Conservation (phyloP, 2,329 filamentous ascomycete genomes). For the Ambrosiella beaveri region DNA sequence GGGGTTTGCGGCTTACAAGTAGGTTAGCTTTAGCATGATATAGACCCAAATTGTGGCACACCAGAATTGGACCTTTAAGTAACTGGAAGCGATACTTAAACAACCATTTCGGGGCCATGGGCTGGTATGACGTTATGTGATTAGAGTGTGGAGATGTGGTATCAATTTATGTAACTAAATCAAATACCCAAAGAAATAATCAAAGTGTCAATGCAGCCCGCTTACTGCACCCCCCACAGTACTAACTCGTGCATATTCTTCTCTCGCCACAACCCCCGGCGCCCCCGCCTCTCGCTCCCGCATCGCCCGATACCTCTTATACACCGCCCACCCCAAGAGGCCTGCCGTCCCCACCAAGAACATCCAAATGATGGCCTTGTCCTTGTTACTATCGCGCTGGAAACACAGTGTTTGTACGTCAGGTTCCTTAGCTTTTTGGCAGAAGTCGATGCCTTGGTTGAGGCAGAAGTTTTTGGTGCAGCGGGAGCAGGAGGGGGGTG, state of each 20-base stretch:
- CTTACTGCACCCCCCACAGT: not conserved
- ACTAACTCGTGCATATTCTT: constrained; percentile 5
- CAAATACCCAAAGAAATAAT: no score
- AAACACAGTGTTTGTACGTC: constrained; percentile 48
- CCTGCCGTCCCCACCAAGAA: constrained; percentile 43
- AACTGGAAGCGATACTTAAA: no score
- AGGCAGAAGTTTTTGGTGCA: constrained; percentile 51
- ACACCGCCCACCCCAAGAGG: constrained; percentile 41
- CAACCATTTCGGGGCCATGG: not conserved
- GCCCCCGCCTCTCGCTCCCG: not conserved
- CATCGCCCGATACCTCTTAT: constrained; percentile 15
- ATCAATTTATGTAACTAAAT: no score
- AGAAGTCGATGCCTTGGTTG: constrained; percentile 41
- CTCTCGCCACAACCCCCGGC: not conserved
- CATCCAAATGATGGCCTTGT: constrained; percentile 47
- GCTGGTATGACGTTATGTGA: not conserved
- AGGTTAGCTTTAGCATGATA: not conserved
- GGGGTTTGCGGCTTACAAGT: not conserved
- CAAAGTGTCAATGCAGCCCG: no score
- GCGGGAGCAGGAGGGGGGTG: constrained; percentile 32
- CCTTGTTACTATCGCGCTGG: constrained; percentile 49
- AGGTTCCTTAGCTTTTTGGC: constrained; percentile 42
- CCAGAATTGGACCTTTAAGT: not conserved
- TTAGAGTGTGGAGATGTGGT: not conserved
- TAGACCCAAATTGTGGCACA: not conserved